These are phyloP conservation scores for Clarireedia paspali DNA, from an alignment of 2,329 filamentous ascomycete genomes.

Conservation along the genomic window DNA sequence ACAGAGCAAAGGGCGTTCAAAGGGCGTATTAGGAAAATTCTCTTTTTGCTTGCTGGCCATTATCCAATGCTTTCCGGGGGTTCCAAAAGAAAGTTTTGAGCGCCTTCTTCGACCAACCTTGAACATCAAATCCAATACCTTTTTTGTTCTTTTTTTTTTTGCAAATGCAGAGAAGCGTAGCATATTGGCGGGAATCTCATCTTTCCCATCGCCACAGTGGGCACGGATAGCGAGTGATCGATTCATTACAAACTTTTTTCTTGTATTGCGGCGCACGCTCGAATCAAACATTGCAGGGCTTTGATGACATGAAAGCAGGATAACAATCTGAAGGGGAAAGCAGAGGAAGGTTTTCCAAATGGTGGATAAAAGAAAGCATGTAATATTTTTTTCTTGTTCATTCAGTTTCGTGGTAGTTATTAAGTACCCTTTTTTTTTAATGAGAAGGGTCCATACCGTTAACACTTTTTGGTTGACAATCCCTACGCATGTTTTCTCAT, in stretches of 20 bases:
- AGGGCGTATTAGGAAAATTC: slow-evolving; percentile 17
- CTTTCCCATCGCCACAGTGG: neutral
- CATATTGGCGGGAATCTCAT: slow-evolving; percentile 4
- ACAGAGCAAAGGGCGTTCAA: slow-evolving; percentile 12
- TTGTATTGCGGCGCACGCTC: slow-evolving; percentile 2
- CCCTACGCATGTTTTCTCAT: neutral
- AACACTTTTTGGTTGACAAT: too few species aligned
- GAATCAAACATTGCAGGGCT: neutral
- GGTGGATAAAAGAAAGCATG: slow-evolving; percentile 13
- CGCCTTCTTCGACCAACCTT: slow-evolving; percentile 1
- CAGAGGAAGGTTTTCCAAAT: neutral
- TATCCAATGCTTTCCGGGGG: neutral
- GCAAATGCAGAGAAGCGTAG: slow-evolving; percentile 3
- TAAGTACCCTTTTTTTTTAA: slow-evolving; percentile 14
- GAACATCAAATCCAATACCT: neutral
- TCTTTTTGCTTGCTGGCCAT: neutral
- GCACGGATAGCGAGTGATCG: slow-evolving; percentile 1
- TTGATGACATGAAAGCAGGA: slow-evolving; percentile 9
- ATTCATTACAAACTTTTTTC: neutral
- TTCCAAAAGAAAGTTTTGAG: neutral
- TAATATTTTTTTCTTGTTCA: slow-evolving; percentile 20
- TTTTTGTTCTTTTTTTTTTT: neutral
- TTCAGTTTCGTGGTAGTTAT: slow-evolving; percentile 14
- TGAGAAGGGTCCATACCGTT: neutral
- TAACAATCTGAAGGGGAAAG: slow-evolving; percentile 8